Conservation (phyloP, 108 stramenopile genomes). For the Skeletonema tropicum region DNA sequence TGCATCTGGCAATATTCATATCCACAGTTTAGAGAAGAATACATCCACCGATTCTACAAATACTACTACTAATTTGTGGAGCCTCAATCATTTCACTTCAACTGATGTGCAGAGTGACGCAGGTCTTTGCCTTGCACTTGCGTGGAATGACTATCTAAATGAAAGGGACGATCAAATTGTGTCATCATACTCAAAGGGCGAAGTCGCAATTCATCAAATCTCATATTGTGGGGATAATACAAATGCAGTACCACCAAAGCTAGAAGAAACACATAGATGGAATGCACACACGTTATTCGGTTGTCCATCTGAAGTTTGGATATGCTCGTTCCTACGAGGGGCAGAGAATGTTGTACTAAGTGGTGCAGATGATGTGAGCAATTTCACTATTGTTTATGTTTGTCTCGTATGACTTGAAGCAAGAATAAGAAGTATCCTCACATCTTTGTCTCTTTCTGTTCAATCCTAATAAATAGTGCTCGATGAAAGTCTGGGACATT, state of each 20-base stretch:
- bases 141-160: constrained; percentile 49
- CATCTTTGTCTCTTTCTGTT: neutral
- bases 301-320: constrained; percentile 89
- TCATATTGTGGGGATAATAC: constrained; percentile 12
- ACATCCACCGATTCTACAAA: neutral
- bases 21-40: constrained; percentile 34
- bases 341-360: constrained; percentile 45
- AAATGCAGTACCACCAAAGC: neutral
- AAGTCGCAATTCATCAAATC: constrained; percentile 59
- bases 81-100: constrained; percentile 31
- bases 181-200: constrained; percentile 85
- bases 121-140: constrained; percentile 59
- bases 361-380: constrained; percentile 55
- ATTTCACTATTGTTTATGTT: neutral
- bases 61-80: constrained; percentile 29
- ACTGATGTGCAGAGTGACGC: constrained; percentile 10
- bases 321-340: constrained; percentile 51
- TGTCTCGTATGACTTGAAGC: constrained; percentile 53
- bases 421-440: constrained; percentile 17
- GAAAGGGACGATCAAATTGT: constrained; percentile 48
- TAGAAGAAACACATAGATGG: constrained; percentile 55
- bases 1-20: constrained; percentile 47
- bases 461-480: constrained; percentile 21
- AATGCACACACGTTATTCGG: constrained; percentile 77
- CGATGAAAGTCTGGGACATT: constrained; percentile 76